Conservation (phyloP, 768 basidiomycete species). For the Rhodocollybia butyracea region DNA sequence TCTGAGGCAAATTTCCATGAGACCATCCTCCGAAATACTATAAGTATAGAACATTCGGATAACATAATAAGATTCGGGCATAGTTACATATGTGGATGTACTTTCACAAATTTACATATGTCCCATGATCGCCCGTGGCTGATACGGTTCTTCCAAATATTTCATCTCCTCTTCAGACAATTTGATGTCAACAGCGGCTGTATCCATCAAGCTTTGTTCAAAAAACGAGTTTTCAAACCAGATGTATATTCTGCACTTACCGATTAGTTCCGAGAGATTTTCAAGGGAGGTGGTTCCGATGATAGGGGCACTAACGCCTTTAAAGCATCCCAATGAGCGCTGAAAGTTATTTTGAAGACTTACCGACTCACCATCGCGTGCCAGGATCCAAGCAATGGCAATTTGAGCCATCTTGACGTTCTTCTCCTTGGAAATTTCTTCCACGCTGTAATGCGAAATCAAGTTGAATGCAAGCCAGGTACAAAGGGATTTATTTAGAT, state of each 20-base stretch:
- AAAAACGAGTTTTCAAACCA: not conserved
- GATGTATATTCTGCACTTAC: conserved; percentile 11
- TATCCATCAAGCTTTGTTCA: too few relatives aligned
- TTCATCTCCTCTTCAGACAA: conserved; percentile 47
- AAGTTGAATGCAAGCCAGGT: not conserved
- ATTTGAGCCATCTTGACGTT: conserved; percentile 56
- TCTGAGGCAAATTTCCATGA: too few relatives aligned
- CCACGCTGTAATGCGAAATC: conserved; percentile 36
- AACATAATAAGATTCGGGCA: too few relatives aligned
- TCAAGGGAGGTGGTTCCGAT: conserved; percentile 34
- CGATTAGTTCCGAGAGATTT: conserved; percentile 37
- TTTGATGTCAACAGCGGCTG: conserved; percentile 35
- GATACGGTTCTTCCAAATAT: conserved; percentile 43
- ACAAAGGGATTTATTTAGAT: not conserved
- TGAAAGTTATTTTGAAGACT: not conserved
- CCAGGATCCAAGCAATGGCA: conserved; percentile 47
- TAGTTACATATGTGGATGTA: too few relatives aligned
- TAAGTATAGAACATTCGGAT: too few relatives aligned
- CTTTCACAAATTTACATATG: too few relatives aligned
- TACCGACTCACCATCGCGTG: not conserved
- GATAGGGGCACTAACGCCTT: conserved; percentile 39
- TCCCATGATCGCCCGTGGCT: conserved; percentile 36
- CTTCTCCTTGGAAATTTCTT: conserved; percentile 50
- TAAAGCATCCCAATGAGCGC: not conserved
- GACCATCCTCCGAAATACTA: too few relatives aligned